These are phyloP conservation scores for Podosphaera xanthii DNA, from an alignment of 2,329 filamentous ascomycete genomes.

Conservation along the genomic window DNA sequence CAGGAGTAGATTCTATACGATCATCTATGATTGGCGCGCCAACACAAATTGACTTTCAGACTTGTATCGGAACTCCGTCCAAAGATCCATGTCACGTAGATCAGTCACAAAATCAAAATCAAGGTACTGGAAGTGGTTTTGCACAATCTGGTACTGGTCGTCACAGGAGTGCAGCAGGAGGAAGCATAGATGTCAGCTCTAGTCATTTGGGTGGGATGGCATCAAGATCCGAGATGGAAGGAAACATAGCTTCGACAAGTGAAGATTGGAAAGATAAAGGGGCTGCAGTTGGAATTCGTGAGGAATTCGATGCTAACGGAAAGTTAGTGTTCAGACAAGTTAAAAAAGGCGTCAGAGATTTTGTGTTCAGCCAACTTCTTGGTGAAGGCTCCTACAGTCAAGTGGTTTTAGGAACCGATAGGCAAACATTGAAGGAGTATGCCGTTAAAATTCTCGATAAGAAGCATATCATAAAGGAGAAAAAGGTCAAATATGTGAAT, in stretches of 20 bases:
- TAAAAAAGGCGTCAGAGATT: slow-evolving; percentile 95
- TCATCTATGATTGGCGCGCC: slow-evolving; percentile 31
- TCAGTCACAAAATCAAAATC: slow-evolving; percentile 39
- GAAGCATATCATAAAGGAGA: slow-evolving; percentile 97
- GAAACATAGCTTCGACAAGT: slow-evolving; percentile 34
- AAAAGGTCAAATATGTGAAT: slow-evolving; percentile 99
- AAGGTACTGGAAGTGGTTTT: slow-evolving; percentile 31
- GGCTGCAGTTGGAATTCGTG: slow-evolving; percentile 61
- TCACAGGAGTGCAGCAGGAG: slow-evolving; percentile 46
- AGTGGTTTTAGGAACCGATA: slow-evolving; percentile 76
- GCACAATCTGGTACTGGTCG: slow-evolving; percentile 56
- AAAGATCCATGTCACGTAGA: slow-evolving; percentile 49
- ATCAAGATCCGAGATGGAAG: slow-evolving; percentile 30
- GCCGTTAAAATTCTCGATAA: slow-evolving; percentile 97
- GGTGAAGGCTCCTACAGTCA: slow-evolving; percentile 97
- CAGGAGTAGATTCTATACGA: slow-evolving; percentile 34
- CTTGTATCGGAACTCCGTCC: slow-evolving; percentile 33
- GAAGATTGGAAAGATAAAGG: slow-evolving; percentile 94
- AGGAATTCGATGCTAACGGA: slow-evolving; percentile 69
- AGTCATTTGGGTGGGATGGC: slow-evolving; percentile 13
- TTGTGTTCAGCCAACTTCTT: slow-evolving; percentile 72
- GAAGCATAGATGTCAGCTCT: slow-evolving; percentile 20
- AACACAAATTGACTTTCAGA: slow-evolving; percentile 38
- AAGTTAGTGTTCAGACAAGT: slow-evolving; percentile 61
- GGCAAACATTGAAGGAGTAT: slow-evolving; percentile 85